Conservation (phyloP, 2,329 filamentous ascomycete species). For the Botrytis aclada region DNA sequence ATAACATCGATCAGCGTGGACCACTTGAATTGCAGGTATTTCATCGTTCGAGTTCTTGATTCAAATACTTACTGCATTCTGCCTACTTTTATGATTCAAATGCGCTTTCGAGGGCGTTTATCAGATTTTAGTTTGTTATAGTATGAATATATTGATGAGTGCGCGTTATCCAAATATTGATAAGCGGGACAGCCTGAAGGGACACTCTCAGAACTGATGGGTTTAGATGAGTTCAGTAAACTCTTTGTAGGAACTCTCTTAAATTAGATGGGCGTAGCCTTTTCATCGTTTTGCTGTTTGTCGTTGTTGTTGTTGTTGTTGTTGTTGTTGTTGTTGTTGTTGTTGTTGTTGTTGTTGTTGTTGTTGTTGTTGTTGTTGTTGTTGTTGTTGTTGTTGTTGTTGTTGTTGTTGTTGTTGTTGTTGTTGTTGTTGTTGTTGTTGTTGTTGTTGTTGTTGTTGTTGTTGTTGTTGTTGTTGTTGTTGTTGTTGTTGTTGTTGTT, state of each 20-base stretch:
- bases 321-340: neutral
- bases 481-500: neutral
- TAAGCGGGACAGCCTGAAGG: neutral
- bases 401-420: neutral
- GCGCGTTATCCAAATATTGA: neutral
- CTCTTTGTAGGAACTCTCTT: neutral
- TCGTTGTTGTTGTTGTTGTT: neutral
- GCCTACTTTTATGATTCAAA: conserved; percentile 9
- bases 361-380: neutral
- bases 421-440: neutral
- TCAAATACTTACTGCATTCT: conserved; percentile 20
- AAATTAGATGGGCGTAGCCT: neutral
- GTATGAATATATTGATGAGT: neutral
- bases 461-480: neutral
- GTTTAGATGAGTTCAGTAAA: neutral
- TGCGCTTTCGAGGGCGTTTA: conserved; percentile 19
- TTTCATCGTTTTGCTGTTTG: neutral
- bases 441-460: neutral
- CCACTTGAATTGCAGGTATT: neutral
- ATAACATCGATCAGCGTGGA: neutral
- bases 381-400: neutral
- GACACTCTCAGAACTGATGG: neutral
- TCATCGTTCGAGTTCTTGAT: neutral
- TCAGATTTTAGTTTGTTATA: neutral
- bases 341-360: neutral